Evolutionary conservation across 768 basidiomycete species (phyloP), one percentile per base, ranked within the genome.

Genomic region (Pleurotus tuoliensis): DNA sequence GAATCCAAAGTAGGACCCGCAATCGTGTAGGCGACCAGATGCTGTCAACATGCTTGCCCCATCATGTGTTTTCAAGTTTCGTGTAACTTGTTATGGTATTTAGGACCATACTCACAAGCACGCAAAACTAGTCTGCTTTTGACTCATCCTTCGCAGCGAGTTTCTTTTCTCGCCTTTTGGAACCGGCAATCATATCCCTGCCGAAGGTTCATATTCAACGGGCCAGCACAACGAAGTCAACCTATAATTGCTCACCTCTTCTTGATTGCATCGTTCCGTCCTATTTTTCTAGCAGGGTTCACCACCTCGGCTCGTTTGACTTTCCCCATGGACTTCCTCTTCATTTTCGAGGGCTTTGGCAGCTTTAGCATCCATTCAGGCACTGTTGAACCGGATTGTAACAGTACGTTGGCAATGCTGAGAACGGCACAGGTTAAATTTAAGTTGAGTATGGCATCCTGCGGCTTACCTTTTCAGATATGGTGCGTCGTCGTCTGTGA

Each of bases 331-430:
- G 84, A 76, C 63, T 79, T 84, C 60, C 89, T 86, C 72, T 90
- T 88, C 77, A 94, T 79, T 71, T 93, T 96, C 1, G 90, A 90
- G 0, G 96, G 94, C 67, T 92, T 94, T 18, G 90, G 90, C n/a
- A 99, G 79, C 61, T 90, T 89, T n/a, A 90, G 68, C 61, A 98
- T 98, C 92, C 94, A 99, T 20, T 94, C 91, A 1, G 95, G 92
- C 0, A 97, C 94, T 2, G 80, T 72, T 57, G 90, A 96, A 3
- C 96, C 95, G 0, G 94, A 95, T 65, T 94, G 88, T 18, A 91
- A 76, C 58, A 98, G 82, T n/a, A 98, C 92, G 67, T 98, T 98
- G 50, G 95, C 96, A 67, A 98, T 91, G 47, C 93, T 96, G 24
- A 44, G 43, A 38, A 41, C 47, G 20, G 18, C 22, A 41, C 25